phyloP scores from a whole-genome alignment of 768 basidiomycete genomes.

The Agaricus subrufescens region DNA sequence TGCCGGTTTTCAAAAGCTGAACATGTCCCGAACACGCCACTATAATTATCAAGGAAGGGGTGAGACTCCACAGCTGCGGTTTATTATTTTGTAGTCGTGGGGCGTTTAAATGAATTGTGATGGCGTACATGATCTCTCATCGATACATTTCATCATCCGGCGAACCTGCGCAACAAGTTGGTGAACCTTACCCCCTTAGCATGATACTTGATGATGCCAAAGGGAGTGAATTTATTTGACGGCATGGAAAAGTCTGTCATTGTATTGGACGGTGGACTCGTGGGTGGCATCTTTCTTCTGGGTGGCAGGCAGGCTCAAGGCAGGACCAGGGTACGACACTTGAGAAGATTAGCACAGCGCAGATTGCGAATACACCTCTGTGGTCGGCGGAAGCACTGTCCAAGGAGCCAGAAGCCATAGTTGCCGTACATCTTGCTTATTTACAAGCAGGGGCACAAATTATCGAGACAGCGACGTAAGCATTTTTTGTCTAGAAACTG shows the following conservation, averaged over 20 bases:
- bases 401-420: constrained; percentile 47
- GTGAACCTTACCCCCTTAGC: neutral
- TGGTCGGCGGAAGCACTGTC: constrained; percentile 69
- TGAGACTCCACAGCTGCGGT: no score
- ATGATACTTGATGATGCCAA: neutral
- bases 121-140: no score
- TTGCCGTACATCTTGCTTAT: constrained; percentile 59
- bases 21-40: no score
- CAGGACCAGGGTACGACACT: constrained; percentile 53
- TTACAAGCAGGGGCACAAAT: constrained; percentile 61
- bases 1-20: no score
- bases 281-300: constrained; percentile 15
- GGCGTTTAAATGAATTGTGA: no score
- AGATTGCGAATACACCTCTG: constrained; percentile 50
- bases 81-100: no score
- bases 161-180: no score
- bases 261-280: constrained; percentile 46
- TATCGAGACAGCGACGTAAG: constrained; percentile 67
- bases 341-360: constrained; percentile 42
- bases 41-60: no score
- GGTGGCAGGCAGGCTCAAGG: neutral
- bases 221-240: neutral
- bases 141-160: no score
- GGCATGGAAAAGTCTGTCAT: constrained; percentile 1
- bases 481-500: neutral